These are phyloP conservation scores for Neopestalotiopsis sp. DNA, from an alignment of 2,329 filamentous ascomycete genomes.

Conservation along the genomic window DNA sequence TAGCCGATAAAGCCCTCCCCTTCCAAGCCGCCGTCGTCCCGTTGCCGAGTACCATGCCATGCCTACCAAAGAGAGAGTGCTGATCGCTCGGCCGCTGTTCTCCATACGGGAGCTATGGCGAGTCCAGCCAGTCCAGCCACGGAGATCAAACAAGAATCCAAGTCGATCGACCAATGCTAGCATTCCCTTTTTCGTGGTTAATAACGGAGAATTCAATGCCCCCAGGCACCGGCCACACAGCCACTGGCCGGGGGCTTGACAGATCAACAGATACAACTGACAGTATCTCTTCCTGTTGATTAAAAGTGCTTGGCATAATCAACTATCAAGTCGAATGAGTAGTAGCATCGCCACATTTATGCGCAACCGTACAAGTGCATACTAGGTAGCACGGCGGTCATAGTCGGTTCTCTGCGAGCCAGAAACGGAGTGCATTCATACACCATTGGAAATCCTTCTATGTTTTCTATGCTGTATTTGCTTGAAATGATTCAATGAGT, in stretches of 20 bases:
- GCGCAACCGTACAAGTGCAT: neutral
- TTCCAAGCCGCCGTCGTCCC: neutral
- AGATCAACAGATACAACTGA: neutral
- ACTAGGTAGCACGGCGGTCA: neutral
- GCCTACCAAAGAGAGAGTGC: neutral
- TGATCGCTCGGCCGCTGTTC: conserved; percentile 5
- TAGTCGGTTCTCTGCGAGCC: too few species aligned
- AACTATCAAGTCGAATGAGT: neutral
- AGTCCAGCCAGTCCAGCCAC: conserved; percentile 1
- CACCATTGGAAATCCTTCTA: too few species aligned
- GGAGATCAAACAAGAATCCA: conserved; percentile 7
- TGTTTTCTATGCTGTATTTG: too few species aligned
- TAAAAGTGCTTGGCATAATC: neutral
- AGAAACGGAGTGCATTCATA: too few species aligned
- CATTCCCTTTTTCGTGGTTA: neutral
- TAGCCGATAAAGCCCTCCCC: neutral
- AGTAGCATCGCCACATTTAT: neutral
- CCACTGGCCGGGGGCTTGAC: neutral
- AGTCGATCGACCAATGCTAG: neutral
- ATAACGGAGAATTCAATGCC: neutral
- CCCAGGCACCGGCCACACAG: neutral
- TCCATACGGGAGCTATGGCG: conserved; percentile 3
- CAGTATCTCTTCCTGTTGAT: neutral
- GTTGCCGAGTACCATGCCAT: neutral
- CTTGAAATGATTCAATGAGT: too few species aligned